phyloP scores from a whole-genome alignment of 768 basidiomycete species.

The Collybia sordida region DNA sequence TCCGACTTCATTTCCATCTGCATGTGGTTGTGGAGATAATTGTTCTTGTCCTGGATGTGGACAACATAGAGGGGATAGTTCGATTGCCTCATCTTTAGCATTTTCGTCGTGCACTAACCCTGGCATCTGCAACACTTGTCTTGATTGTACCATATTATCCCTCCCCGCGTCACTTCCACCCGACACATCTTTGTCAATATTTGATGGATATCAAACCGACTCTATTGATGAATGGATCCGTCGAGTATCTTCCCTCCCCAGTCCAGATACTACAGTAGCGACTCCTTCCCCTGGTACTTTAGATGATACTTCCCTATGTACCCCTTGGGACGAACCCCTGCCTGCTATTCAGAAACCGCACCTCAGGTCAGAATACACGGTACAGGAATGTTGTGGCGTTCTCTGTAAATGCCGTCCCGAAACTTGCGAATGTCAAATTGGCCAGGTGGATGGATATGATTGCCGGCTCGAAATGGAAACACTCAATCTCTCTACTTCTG shows the following conservation, averaged over 20 bases:
- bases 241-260: slow-evolving; percentile 41
- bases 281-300: not conserved
- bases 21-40: slow-evolving; percentile 61
- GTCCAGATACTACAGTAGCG: slow-evolving; percentile 3
- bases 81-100: slow-evolving; percentile 30
- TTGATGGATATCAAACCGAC: slow-evolving; percentile 39
- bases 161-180: slow-evolving; percentile 42
- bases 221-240: slow-evolving; percentile 67
- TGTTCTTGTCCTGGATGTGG: slow-evolving; percentile 68
- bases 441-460: slow-evolving; percentile 17
- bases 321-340: slow-evolving; percentile 13
- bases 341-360: slow-evolving; percentile 9
- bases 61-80: slow-evolving; percentile 45
- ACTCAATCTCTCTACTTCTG: slow-evolving; percentile 3
- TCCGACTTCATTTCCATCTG: slow-evolving; percentile 36
- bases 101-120: slow-evolving; percentile 38
- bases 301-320: slow-evolving; percentile 2
- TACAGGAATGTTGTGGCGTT: slow-evolving; percentile 20
- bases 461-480: slow-evolving; percentile 17
- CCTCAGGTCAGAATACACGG: slow-evolving; percentile 1
- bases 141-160: slow-evolving; percentile 64
- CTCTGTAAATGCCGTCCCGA: slow-evolving; percentile 21
- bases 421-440: slow-evolving; percentile 14
- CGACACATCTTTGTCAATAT: slow-evolving; percentile 39
- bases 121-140: slow-evolving; percentile 42